These are phyloP conservation scores for Colletotrichum ledebouriae DNA, from an alignment of 2,329 filamentous ascomycete species.

Conservation along the genomic window DNA sequence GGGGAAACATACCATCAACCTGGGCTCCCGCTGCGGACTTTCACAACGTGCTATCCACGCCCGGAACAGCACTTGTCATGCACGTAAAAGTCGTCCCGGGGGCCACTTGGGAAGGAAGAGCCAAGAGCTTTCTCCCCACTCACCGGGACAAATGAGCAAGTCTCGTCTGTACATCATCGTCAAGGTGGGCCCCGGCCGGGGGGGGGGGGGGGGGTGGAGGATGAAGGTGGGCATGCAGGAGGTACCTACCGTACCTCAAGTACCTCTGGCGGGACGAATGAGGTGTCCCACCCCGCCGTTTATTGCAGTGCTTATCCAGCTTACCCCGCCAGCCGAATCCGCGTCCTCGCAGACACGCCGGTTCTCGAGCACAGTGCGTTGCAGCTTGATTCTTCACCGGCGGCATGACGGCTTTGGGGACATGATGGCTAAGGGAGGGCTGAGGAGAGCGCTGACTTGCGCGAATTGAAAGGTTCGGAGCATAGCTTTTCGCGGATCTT, in stretches of 20 bases:
- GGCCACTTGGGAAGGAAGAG: conserved; percentile 13
- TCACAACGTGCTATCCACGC: conserved; percentile 28
- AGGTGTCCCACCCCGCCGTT: conserved; percentile 2
- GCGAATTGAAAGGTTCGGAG: not conserved
- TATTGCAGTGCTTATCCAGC: conserved; percentile 10
- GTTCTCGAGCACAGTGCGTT: conserved; percentile 28
- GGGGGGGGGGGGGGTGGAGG: not conserved
- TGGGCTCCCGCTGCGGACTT: conserved; percentile 22
- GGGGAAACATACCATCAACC: not conserved
- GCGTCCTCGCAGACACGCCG: not conserved
- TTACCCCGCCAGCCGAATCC: conserved; percentile 22
- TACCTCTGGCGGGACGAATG: not conserved
- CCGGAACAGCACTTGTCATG: conserved; percentile 19
- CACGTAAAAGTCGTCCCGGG: conserved; percentile 15
- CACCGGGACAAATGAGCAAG: conserved; percentile 4
- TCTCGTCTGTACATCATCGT: not conserved
- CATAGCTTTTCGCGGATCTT: not conserved
- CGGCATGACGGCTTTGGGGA: conserved; percentile 6
- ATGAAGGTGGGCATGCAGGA: not conserved
- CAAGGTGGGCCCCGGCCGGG: not conserved
- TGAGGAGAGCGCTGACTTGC: too few species aligned
- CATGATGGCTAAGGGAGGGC: not conserved
- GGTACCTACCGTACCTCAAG: conserved; percentile 19
- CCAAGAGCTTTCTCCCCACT: not conserved
- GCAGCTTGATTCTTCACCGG: conserved; percentile 6